Conservation (phyloP, 306 rosid genomes). For the Astragalus glycyphyllos region DNA sequence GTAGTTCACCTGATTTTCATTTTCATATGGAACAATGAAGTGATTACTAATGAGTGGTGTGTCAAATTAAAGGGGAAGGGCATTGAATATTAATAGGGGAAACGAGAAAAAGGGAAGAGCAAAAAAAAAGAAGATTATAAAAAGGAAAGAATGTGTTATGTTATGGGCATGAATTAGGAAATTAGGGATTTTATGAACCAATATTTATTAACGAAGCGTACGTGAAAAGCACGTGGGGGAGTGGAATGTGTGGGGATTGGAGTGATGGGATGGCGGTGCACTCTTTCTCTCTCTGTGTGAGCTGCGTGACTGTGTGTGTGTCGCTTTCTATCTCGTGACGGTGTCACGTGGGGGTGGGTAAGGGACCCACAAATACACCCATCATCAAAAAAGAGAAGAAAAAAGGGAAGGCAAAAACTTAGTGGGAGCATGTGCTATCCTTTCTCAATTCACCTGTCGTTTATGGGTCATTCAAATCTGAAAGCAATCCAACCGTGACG, state of each 20-base stretch:
- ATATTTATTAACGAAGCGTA: slow-evolving; percentile 27
- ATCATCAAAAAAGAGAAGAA: neutral
- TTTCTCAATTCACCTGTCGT: slow-evolving; percentile 69
- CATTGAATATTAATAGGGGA: neutral
- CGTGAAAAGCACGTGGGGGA: slow-evolving; percentile 63
- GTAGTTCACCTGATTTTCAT: slow-evolving; percentile 13
- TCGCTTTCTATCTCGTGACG: slow-evolving; percentile 73
- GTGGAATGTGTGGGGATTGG: slow-evolving; percentile 35
- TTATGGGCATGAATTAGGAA: slow-evolving; percentile 23
- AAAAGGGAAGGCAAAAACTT: neutral
- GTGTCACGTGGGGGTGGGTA: slow-evolving; percentile 76
- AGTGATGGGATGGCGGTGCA: slow-evolving; percentile 51
- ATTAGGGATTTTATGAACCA: slow-evolving; percentile 31
- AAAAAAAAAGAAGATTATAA: neutral
- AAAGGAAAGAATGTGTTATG: slow-evolving; percentile 1
- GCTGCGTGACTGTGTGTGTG: slow-evolving; percentile 26
- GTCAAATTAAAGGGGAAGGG: neutral
- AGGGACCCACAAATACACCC: slow-evolving; percentile 56
- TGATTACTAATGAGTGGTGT: too few relatives aligned
- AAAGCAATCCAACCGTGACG: slow-evolving; percentile 55
- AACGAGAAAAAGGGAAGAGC: neutral
- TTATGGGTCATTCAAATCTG: slow-evolving; percentile 66
- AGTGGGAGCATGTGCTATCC: slow-evolving; percentile 79
- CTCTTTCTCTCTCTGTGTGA: slow-evolving; percentile 5
- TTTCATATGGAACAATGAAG: too few relatives aligned